Percentiles rank a stretch among this genome's conserved stretches.
These are phyloP conservation scores for Chaetomiaceae sp. DNA, from an alignment of 2,329 filamentous ascomycete genomes.

Conservation along the genomic window DNA sequence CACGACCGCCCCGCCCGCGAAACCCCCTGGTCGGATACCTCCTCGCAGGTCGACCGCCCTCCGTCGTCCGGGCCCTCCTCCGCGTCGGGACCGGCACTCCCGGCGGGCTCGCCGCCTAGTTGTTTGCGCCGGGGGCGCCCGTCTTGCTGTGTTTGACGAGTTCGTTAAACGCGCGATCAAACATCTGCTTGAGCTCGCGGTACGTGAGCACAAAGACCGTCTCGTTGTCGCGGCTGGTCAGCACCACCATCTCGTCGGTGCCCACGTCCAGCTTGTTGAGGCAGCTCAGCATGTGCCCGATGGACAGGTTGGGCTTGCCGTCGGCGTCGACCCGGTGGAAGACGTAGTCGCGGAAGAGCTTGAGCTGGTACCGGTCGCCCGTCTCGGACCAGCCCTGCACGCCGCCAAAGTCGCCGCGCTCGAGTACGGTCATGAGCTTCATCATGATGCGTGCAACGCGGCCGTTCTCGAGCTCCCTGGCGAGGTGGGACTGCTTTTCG, in stretches of 20 bases:
- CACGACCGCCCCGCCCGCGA: background rate
- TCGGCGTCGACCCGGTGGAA: constrained; percentile 92
- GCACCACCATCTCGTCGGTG: constrained; percentile 75
- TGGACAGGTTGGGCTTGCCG: constrained; percentile 76
- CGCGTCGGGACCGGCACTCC: background rate
- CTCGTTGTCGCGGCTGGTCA: constrained; percentile 87
- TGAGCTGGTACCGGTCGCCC: constrained; percentile 86
- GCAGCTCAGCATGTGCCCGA: constrained; percentile 81
- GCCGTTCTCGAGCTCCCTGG: constrained; percentile 83
- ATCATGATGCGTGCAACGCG: constrained; percentile 72
- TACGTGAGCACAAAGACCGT: constrained; percentile 85
- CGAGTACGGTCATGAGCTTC: constrained; percentile 85
- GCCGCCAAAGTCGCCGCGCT: constrained; percentile 78
- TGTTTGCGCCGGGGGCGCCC: constrained; percentile 23
- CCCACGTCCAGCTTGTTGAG: constrained; percentile 93
- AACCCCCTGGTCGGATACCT: background rate
- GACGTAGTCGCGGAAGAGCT: constrained; percentile 93
- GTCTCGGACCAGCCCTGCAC: constrained; percentile 84
- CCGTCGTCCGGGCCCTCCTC: background rate
- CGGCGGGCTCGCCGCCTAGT: constrained; percentile 8
- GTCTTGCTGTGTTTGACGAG: constrained; percentile 44
- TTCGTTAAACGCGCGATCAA: constrained; percentile 54
- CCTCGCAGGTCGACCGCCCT: background rate
- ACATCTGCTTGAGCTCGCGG: constrained; percentile 73
- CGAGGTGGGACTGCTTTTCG: constrained; percentile 65